Evolutionary conservation across 306 rosid species (phyloP).

Genomic region (Ziziphus jujuba): DNA sequence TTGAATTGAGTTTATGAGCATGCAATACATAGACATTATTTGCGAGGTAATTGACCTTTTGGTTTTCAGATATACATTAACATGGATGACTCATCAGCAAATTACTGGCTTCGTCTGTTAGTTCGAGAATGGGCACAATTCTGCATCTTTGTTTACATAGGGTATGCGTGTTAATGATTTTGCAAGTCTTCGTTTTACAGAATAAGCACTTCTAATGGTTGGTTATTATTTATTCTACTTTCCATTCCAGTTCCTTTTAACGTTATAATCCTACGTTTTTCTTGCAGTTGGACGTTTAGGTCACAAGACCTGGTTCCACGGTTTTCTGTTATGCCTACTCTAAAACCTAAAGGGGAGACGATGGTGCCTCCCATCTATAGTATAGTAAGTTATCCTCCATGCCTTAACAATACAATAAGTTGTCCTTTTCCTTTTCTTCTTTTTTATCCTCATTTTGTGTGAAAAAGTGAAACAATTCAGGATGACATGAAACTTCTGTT

Average conservation of each 20-base stretch:
- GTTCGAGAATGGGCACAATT: slow-evolving; percentile 87
- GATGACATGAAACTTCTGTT: no score
- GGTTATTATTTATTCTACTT: neutral
- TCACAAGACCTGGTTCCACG: slow-evolving; percentile 82
- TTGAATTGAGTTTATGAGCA: slow-evolving; percentile 16
- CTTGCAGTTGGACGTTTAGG: slow-evolving; percentile 87
- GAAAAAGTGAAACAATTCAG: no score
- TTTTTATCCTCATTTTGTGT: neutral
- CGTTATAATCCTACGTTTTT: slow-evolving; percentile 15
- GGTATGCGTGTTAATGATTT: slow-evolving; percentile 46
- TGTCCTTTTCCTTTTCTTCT: neutral
- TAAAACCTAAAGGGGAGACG: slow-evolving; percentile 52
- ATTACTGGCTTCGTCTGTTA: slow-evolving; percentile 84
- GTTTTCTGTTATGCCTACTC: slow-evolving; percentile 81
- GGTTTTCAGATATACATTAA: slow-evolving; percentile 68
- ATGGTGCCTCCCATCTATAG: slow-evolving; percentile 81
- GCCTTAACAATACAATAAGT: neutral
- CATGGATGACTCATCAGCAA: slow-evolving; percentile 66
- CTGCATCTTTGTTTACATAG: slow-evolving; percentile 86
- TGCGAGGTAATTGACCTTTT: slow-evolving; percentile 11
- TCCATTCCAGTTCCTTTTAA: neutral
- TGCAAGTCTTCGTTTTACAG: neutral
- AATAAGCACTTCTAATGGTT: neutral
- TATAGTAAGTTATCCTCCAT: slow-evolving; percentile 50
- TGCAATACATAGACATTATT: neutral